These are phyloP conservation scores for Cordia subcordata DNA, from an alignment of 257 asterid genomes.

Conservation along the genomic window DNA sequence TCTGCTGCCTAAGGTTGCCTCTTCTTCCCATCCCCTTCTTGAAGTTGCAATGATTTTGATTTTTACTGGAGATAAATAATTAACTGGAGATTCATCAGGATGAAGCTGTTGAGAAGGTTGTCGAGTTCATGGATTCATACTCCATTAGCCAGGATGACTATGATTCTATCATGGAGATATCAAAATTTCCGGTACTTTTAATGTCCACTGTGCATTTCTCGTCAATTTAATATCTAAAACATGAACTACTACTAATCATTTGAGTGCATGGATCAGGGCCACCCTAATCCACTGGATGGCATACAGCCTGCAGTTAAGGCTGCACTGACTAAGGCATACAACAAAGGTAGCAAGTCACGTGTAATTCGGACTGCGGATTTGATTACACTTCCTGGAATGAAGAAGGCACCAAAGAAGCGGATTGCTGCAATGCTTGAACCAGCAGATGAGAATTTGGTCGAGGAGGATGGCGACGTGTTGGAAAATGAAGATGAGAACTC, in stretches of 20 bases:
- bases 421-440: constrained; percentile 96
- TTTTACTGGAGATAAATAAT: constrained; percentile 9
- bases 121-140: constrained; percentile 85
- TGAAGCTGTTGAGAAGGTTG: constrained; percentile 83
- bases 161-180: constrained; percentile 73
- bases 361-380: constrained; percentile 77
- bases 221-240: background rate
- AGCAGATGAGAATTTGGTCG: constrained; percentile 42
- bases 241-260: background rate
- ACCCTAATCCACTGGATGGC: constrained; percentile 76
- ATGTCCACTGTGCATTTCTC: constrained; percentile 2
- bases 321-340: constrained; percentile 88
- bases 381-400: constrained; percentile 78
- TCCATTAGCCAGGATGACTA: constrained; percentile 88
- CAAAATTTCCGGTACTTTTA: constrained; percentile 66
- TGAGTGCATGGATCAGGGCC: constrained; percentile 50
- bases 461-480: constrained; percentile 37
- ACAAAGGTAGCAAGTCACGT: constrained; percentile 89
- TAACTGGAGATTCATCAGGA: constrained; percentile 48
- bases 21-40: constrained; percentile 7
- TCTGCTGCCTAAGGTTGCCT: constrained; percentile 59
- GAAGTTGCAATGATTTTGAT: constrained; percentile 5
- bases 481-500: constrained; percentile 64
- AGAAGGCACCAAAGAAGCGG: constrained; percentile 84
- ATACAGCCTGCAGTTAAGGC: constrained; percentile 80